A percentile compares a stretch with the other conserved stretches of the same genome.
Conservation (phyloP, 345 rosid species). For the Sisymbrium altissimum region DNA sequence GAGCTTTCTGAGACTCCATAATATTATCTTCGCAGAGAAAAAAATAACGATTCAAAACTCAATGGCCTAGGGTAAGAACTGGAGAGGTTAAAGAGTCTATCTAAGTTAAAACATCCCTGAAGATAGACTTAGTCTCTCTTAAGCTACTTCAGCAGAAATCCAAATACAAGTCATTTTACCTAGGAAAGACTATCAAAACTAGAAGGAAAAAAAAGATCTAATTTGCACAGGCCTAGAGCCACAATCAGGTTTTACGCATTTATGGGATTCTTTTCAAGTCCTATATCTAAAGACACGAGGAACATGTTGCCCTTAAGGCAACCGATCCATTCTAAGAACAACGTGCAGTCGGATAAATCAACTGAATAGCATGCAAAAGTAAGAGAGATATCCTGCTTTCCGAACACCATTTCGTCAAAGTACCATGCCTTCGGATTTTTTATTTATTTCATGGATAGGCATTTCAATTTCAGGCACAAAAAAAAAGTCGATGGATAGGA, state of each 20-base stretch:
- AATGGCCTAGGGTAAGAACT: conserved; percentile 2
- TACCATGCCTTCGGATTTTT: not conserved
- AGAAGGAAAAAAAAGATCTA: not conserved
- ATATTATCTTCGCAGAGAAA: conserved; percentile 45
- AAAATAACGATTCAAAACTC: conserved; percentile 16
- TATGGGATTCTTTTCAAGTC: conserved; percentile 2
- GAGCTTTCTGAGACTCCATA: conserved; percentile 39
- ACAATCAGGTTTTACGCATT: not conserved
- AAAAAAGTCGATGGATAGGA: conserved; percentile 6
- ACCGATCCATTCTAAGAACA: conserved; percentile 8
- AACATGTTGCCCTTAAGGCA: not conserved
- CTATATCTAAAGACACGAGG: conserved; percentile 1
- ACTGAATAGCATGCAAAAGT: not conserved
- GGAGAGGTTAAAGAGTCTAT: conserved; percentile 5
- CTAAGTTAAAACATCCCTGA: conserved; percentile 11
- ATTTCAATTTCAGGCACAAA: not conserved
- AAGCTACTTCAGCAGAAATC: conserved; percentile 23
- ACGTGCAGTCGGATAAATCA: not conserved
- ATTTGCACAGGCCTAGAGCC: conserved; percentile 7
- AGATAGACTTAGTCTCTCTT: not conserved
- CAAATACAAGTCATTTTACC: conserved; percentile 5
- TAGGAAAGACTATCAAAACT: not conserved
- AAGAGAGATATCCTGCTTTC: not conserved
- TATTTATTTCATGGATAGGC: not conserved
- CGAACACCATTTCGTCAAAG: not conserved